Evolutionary conservation across 768 basidiomycete genomes (phyloP).

Genomic region (Holtermannia corniformis): DNA sequence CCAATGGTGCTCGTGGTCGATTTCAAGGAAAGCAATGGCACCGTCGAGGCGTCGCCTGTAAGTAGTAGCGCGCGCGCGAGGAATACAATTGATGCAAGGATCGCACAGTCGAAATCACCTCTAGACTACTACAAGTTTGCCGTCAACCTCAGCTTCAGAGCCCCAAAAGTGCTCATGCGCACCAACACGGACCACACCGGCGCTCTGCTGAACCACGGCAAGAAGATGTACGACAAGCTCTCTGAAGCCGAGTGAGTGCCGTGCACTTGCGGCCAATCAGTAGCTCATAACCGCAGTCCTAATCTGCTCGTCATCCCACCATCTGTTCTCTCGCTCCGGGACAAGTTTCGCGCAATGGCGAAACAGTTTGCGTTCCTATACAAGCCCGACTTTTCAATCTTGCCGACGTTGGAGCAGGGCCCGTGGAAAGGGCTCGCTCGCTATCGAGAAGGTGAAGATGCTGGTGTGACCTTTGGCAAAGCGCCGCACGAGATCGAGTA

Average conservation of each 20-base stretch:
- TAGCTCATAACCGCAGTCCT: constrained; percentile 5
- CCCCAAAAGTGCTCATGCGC: constrained; percentile 55
- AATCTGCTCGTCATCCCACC: constrained; percentile 25
- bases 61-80: constrained; percentile 24
- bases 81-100: constrained; percentile 5
- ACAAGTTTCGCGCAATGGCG: constrained; percentile 28
- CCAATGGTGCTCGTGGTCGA: constrained; percentile 71
- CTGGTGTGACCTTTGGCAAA: not conserved
- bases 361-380: constrained; percentile 21
- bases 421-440: constrained; percentile 45
- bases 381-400: constrained; percentile 27
- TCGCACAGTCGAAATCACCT: constrained; percentile 62
- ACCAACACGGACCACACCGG: constrained; percentile 68
- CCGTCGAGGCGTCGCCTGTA: constrained; percentile 68
- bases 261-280: not conserved
- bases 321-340: constrained; percentile 22
- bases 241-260: constrained; percentile 39
- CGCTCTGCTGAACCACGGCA: constrained; percentile 59
- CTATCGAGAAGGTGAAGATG: constrained; percentile 32
- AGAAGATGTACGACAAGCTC: constrained; percentile 52
- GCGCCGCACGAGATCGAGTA: constrained; percentile 52
- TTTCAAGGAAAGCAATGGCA: constrained; percentile 67
- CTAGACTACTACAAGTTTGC: constrained; percentile 76
- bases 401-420: constrained; percentile 19
- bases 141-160: constrained; percentile 60